Conservation (phyloP, 257 asterid genomes). For the Solanum etuberosum region DNA sequence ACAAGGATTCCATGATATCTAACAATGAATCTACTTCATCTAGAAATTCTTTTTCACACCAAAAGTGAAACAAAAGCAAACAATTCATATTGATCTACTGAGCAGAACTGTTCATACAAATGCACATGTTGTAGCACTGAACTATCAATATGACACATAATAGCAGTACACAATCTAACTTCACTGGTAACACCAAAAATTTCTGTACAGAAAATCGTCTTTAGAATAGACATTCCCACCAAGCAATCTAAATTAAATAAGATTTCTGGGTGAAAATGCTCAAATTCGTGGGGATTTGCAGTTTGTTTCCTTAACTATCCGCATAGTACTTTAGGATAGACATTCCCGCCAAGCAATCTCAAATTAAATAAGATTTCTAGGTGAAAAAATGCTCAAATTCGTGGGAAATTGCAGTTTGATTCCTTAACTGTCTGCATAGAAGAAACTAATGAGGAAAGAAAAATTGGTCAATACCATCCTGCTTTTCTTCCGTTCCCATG, state of each 20-base stretch:
- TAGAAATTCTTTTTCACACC: neutral
- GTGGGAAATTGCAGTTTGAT: neutral
- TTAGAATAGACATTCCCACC: neutral
- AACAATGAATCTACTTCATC: neutral
- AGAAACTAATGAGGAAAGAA: neutral
- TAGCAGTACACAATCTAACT: neutral
- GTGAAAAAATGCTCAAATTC: neutral
- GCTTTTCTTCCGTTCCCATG: slow-evolving; percentile 94
- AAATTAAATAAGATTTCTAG: neutral
- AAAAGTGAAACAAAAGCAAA: neutral
- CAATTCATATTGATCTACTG: neutral
- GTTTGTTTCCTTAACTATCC: neutral
- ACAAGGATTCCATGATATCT: neutral
- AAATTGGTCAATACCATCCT: slow-evolving; percentile 51
- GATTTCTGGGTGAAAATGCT: neutral
- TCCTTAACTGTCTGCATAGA: neutral
- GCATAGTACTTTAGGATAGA: neutral
- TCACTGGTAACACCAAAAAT: neutral
- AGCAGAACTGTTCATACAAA: neutral
- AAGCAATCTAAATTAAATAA: neutral
- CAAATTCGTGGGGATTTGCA: neutral
- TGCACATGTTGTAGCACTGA: neutral
- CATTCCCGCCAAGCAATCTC: neutral
- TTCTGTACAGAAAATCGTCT: neutral
- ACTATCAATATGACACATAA: neutral